Evolutionary conservation across 2,329 filamentous ascomycete species (phyloP).

Genomic region (Raffaelea ambrosiae): DNA sequence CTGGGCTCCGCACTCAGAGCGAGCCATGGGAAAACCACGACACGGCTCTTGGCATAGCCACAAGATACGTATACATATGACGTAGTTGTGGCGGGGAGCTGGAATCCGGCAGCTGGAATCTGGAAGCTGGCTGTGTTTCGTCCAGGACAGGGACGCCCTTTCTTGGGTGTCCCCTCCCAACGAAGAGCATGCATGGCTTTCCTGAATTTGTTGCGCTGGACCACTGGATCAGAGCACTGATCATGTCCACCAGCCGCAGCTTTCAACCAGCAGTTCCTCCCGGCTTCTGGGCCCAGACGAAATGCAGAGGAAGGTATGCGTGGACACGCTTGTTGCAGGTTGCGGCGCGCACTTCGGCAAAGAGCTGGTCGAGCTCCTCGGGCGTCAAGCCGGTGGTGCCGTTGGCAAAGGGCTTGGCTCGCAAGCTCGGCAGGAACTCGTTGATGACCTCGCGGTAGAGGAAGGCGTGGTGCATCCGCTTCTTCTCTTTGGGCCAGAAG

Average conservation of each 20-base stretch:
- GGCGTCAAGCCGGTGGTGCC: conserved; percentile 24
- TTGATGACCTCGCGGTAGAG: conserved; percentile 29
- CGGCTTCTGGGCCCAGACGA: conserved; percentile 37
- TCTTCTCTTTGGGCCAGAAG: conserved; percentile 32
- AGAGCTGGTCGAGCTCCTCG: conserved; percentile 23
- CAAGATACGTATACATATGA: too few species aligned
- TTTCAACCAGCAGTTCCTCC: neutral
- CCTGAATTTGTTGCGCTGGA: too few species aligned
- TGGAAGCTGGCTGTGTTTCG: too few species aligned
- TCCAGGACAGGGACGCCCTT: too few species aligned
- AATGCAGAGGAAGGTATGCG: conserved; percentile 33
- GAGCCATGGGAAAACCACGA: too few species aligned
- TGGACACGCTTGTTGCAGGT: conserved; percentile 26
- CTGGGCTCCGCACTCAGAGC: too few species aligned
- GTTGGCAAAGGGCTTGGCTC: conserved; percentile 31
- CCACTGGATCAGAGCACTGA: too few species aligned
- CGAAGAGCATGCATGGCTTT: too few species aligned
- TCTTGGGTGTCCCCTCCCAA: too few species aligned
- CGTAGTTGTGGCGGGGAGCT: too few species aligned
- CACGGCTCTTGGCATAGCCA: too few species aligned
- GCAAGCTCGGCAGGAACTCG: conserved; percentile 30
- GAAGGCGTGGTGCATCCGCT: conserved; percentile 30
- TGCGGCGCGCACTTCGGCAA: conserved; percentile 20
- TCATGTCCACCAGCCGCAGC: neutral
- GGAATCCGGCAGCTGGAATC: too few species aligned